phyloP scores from a whole-genome alignment of 192 early-diverging fungal species.

The Pilaira anomala region DNA sequence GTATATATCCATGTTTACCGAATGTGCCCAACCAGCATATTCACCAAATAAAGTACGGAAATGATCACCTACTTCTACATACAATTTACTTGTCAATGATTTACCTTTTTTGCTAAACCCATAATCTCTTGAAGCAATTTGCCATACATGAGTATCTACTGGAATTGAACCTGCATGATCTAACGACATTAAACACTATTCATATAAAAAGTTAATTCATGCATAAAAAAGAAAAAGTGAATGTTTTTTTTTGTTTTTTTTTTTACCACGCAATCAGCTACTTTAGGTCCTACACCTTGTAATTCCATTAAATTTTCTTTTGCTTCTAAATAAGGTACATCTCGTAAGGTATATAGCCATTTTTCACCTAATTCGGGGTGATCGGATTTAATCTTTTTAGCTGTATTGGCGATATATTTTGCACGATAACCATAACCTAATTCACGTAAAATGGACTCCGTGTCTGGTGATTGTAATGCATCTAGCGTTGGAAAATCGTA shows the following conservation, averaged over 20 bases:
- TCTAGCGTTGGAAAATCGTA: constrained; percentile 70
- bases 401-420: constrained; percentile 81
- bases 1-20: constrained; percentile 38
- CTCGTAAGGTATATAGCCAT: constrained; percentile 67
- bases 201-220: neutral
- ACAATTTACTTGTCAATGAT: constrained; percentile 62
- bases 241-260: neutral
- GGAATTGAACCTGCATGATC: constrained; percentile 81
- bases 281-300: constrained; percentile 89
- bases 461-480: constrained; percentile 41
- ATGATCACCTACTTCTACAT: constrained; percentile 65
- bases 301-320: constrained; percentile 65
- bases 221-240: neutral
- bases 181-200: constrained; percentile 78
- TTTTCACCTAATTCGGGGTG: constrained; percentile 44
- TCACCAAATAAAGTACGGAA: constrained; percentile 77
- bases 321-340: constrained; percentile 50
- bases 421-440: constrained; percentile 96
- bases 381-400: constrained; percentile 38
- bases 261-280: constrained; percentile 89
- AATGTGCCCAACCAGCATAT: constrained; percentile 80
- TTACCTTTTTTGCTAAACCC: constrained; percentile 46
- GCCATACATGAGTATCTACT: constrained; percentile 96
- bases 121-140: constrained; percentile 85
- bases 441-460: constrained; percentile 63